Conservation (phyloP, 352 stramenopile genomes). For the Globisporangium carolinianum region DNA sequence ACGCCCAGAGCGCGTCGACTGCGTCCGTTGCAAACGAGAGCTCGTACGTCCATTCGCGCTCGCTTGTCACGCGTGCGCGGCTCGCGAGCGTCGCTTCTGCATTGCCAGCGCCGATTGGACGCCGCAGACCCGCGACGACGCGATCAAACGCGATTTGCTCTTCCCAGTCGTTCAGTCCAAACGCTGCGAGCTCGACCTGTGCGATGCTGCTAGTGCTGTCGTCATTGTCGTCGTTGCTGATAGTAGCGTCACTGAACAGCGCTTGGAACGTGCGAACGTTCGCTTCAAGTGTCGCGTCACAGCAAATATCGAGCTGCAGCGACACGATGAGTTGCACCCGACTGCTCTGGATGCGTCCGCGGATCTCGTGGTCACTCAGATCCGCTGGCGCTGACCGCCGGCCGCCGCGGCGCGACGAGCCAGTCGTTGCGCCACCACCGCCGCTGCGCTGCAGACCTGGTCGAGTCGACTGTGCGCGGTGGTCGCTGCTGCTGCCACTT, state of each 20-base stretch:
- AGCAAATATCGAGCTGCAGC: conserved; percentile 5
- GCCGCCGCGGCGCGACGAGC: background rate
- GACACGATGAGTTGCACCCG: conserved; percentile 5
- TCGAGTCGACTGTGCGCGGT: background rate
- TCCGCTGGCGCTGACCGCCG: conserved; percentile 3
- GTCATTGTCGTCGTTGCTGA: background rate
- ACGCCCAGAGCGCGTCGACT: conserved; percentile 37
- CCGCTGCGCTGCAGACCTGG: background rate
- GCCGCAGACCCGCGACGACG: conserved; percentile 23
- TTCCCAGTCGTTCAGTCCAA: conserved; percentile 39
- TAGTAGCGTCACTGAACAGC: background rate
- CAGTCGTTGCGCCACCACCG: background rate
- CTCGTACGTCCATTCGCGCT: conserved; percentile 24
- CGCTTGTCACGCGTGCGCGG: conserved; percentile 16
- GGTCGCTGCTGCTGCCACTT: background rate
- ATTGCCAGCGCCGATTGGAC: conserved; percentile 6
- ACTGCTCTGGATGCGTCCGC: conserved; percentile 8
- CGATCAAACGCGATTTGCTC: conserved; percentile 41
- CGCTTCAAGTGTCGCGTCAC: background rate
- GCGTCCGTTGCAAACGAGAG: conserved; percentile 23
- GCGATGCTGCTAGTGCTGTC: background rate
- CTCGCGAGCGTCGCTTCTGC: conserved; percentile 18
- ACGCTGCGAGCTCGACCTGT: conserved; percentile 36
- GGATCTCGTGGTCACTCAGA: conserved; percentile 12
- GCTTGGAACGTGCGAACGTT: conserved; percentile 1